Evolutionary conservation across 2,329 filamentous ascomycete genomes (phyloP).

Genomic region (Lachnellula occidentalis): DNA sequence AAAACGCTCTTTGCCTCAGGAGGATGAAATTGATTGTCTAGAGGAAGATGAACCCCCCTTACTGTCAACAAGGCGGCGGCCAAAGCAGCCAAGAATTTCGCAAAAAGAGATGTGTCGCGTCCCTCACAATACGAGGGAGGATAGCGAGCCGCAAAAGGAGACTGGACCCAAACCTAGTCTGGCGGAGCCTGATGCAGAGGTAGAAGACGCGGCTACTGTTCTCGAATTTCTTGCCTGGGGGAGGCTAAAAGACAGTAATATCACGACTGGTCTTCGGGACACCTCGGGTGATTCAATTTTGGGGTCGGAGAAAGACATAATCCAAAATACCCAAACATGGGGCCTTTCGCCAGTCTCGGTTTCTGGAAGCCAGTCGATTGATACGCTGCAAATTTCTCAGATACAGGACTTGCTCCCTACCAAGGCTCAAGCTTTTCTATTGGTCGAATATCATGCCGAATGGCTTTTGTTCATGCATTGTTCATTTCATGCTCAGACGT

Average conservation of each 20-base stretch:
- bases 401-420: slow-evolving; percentile 17
- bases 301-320: slow-evolving; percentile 15
- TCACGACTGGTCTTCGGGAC: slow-evolving; percentile 19
- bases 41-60: background rate
- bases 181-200: slow-evolving; percentile 26
- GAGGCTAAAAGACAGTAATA: slow-evolving; percentile 36
- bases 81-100: slow-evolving; percentile 12
- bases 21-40: background rate
- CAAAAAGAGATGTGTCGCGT: background rate
- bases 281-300: slow-evolving; percentile 1
- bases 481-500: slow-evolving; percentile 27
- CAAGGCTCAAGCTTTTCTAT: slow-evolving; percentile 10
- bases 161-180: slow-evolving; percentile 10
- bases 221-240: slow-evolving; percentile 46
- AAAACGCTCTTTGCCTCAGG: background rate
- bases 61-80: slow-evolving; percentile 9
- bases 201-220: slow-evolving; percentile 40
- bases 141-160: background rate
- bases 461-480: slow-evolving; percentile 20
- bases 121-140: background rate
- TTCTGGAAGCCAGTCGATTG: slow-evolving; percentile 6
- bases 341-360: slow-evolving; percentile 10
- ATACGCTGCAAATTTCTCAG: slow-evolving; percentile 12
- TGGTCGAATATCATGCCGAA: slow-evolving; percentile 15
- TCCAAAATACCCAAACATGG: slow-evolving; percentile 10